Evolutionary conservation across 306 rosid genomes (phyloP).

Genomic region (Inga laurina): DNA sequence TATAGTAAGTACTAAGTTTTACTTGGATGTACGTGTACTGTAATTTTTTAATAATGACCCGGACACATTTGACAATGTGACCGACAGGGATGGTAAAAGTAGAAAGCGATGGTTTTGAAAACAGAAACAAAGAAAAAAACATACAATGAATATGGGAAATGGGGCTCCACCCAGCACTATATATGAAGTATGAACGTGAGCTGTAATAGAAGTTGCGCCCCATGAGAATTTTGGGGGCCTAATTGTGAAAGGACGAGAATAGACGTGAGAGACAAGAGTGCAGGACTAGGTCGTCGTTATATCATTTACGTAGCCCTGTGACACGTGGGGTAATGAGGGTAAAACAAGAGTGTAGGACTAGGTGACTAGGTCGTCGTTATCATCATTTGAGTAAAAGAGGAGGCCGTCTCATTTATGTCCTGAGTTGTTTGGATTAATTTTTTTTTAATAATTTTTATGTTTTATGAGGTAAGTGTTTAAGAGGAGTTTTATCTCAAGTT

Average conservation of each 20-base stretch:
- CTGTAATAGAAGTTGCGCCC: not conserved
- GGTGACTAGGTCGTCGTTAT: too few relatives aligned
- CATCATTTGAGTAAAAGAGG: not conserved
- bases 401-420: not conserved
- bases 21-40: not conserved
- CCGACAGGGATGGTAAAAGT: conserved; percentile 29
- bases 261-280: not conserved
- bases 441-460: too few relatives aligned
- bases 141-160: not conserved
- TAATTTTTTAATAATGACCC: not conserved
- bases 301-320: not conserved
- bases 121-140: not conserved
- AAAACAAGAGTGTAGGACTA: not conserved
- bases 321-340: not conserved
- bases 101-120: not conserved
- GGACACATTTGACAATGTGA: not conserved
- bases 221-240: not conserved
- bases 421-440: too few relatives aligned
- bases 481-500: too few relatives aligned
- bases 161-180: not conserved
- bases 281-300: not conserved
- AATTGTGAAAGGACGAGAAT: not conserved
- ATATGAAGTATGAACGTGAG: not conserved
- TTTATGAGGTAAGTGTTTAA: too few relatives aligned
- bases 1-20: not conserved